Percentiles rank a stretch among this genome's conserved stretches.
phyloP scores from a whole-genome alignment of 2,329 filamentous ascomycete species.

The Phialophora chinensis region DNA sequence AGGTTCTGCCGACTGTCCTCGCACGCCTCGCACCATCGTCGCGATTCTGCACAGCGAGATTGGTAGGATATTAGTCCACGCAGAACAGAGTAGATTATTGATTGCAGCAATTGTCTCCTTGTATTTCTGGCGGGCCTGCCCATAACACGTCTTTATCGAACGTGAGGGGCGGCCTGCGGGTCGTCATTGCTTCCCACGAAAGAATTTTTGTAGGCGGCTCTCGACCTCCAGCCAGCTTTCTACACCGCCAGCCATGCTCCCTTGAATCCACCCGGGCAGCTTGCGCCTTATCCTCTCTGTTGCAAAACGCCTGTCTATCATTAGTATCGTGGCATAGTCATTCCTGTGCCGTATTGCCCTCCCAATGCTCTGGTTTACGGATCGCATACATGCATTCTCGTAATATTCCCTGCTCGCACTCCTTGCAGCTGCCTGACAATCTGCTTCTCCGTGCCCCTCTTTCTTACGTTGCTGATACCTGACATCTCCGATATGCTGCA shows the following conservation, averaged over 20 bases:
- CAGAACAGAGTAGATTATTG: not conserved
- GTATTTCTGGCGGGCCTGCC: not conserved
- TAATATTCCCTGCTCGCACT: conserved; percentile 76
- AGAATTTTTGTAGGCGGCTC: conserved; percentile 64
- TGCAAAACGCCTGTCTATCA: conserved; percentile 82
- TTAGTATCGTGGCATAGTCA: conserved; percentile 89
- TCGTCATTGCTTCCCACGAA: conserved; percentile 43
- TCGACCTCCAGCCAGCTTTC: conserved; percentile 64
- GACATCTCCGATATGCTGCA: conserved; percentile 76
- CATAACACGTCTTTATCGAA: not conserved
- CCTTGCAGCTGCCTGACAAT: conserved; percentile 46
- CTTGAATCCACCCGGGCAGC: conserved; percentile 86
- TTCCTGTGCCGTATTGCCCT: conserved; percentile 84
- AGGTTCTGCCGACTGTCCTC: not conserved
- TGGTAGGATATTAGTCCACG: not conserved
- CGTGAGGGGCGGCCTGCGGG: not conserved
- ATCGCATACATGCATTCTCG: conserved; percentile 94
- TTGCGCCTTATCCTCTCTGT: conserved; percentile 75
- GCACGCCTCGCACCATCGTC: too few relatives aligned
- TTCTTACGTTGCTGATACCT: conserved; percentile 33
- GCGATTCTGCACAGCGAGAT: too few relatives aligned
- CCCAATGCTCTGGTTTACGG: conserved; percentile 96
- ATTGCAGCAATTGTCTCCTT: not conserved
- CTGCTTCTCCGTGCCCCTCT: conserved; percentile 28
- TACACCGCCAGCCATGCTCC: conserved; percentile 65